Conservation (phyloP, 352 stramenopile species). For the Pythium volutum region DNA sequence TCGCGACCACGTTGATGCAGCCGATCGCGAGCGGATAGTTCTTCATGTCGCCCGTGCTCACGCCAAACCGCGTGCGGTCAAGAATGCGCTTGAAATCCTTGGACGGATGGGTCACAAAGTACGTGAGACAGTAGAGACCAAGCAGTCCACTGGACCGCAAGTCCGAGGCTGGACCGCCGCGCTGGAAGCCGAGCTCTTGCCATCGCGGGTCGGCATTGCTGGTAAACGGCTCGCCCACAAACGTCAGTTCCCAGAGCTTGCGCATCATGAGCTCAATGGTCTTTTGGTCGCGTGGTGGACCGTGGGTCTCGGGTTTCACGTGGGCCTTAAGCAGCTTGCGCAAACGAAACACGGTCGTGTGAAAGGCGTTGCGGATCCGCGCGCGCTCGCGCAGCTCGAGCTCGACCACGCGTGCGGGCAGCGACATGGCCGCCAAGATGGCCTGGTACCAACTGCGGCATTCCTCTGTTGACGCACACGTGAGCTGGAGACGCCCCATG, state of each 20-base stretch:
- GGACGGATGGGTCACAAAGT: constrained; percentile 70
- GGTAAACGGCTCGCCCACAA: constrained; percentile 56
- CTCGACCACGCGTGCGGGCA: constrained; percentile 69
- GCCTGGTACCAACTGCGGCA: constrained; percentile 74
- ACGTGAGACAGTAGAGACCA: constrained; percentile 83
- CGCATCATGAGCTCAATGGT: constrained; percentile 78
- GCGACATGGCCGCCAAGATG: constrained; percentile 51
- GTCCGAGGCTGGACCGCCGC: constrained; percentile 77
- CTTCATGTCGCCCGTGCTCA: constrained; percentile 87
- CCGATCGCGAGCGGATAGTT: constrained; percentile 87
- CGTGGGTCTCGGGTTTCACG: constrained; percentile 70
- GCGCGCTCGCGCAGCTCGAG: constrained; percentile 75
- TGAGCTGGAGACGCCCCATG: constrained; percentile 58
- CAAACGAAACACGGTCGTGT: constrained; percentile 62
- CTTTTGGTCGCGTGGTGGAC: constrained; percentile 65
- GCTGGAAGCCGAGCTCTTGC: constrained; percentile 83
- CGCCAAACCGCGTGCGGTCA: constrained; percentile 68
- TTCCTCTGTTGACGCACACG: constrained; percentile 48
- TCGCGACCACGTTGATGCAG: constrained; percentile 79
- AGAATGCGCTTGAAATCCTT: constrained; percentile 69
- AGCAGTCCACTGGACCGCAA: constrained; percentile 79
- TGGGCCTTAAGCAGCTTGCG: constrained; percentile 74
- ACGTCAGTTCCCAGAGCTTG: constrained; percentile 64
- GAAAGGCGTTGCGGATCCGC: constrained; percentile 65
- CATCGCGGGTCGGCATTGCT: constrained; percentile 75